Percentiles rank a stretch among this genome's conserved stretches.
Evolutionary conservation across 345 rosid species (phyloP).

Genomic region (Geranium rotundifolium): DNA sequence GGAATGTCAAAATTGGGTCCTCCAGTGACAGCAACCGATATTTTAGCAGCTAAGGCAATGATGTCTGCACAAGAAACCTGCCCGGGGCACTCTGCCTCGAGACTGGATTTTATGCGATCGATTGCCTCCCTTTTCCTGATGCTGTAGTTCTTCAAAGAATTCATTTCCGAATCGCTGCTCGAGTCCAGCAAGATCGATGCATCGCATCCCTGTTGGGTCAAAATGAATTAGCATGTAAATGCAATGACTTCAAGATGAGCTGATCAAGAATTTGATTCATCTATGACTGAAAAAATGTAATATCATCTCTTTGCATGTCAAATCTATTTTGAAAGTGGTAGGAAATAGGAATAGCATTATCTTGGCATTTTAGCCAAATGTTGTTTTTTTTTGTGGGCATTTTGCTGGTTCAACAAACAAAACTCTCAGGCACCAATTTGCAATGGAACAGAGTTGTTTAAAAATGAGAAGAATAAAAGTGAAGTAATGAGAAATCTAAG

Average conservation of each 20-base stretch:
- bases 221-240: not conserved
- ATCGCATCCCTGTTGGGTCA: conserved; percentile 26
- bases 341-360: no score
- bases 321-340: not conserved
- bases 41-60: conserved; percentile 28
- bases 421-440: no score
- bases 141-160: conserved; percentile 17
- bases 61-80: conserved; percentile 30
- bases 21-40: conserved; percentile 22
- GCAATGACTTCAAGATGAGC: not conserved
- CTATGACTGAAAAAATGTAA: not conserved
- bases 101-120: conserved; percentile 9
- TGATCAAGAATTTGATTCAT: not conserved
- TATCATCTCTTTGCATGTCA: not conserved
- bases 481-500: not conserved
- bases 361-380: not conserved
- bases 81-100: conserved; percentile 18
- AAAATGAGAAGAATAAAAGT: not conserved
- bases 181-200: conserved; percentile 23
- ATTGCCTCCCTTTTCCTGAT: conserved; percentile 21
- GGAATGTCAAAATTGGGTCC: conserved; percentile 27
- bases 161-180: conserved; percentile 9
- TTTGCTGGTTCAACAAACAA: not conserved
- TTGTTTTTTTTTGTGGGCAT: not conserved
- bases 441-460: no score